Percentiles rank a stretch among this genome's conserved stretches.
Evolutionary conservation across 2,329 filamentous ascomycete genomes (phyloP).

Genomic region (Alternaria brassicae): DNA sequence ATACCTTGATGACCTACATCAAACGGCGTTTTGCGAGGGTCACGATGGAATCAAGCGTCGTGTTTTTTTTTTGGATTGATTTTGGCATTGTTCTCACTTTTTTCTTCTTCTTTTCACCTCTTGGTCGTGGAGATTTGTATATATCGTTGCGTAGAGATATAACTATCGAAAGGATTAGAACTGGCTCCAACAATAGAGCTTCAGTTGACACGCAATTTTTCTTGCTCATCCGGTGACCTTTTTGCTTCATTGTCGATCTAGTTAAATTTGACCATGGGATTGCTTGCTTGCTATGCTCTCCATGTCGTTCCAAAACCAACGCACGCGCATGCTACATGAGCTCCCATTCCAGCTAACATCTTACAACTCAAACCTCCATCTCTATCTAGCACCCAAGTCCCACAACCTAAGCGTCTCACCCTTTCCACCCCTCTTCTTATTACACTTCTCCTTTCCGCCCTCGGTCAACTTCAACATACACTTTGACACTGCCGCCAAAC

Average conservation of each 20-base stretch:
- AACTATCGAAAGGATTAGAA: not conserved
- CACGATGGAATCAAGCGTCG: not conserved
- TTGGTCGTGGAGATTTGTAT: not conserved
- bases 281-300: not conserved
- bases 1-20: conserved; percentile 1
- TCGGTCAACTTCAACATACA: conserved; percentile 65
- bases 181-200: not conserved
- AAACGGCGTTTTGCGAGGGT: conserved; percentile 3
- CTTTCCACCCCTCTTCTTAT: conserved; percentile 51
- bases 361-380: not conserved
- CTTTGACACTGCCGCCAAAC: conserved; percentile 79
- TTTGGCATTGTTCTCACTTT: not conserved
- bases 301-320: not conserved
- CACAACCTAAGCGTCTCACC: conserved; percentile 55
- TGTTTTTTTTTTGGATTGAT: not conserved
- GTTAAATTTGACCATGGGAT: not conserved
- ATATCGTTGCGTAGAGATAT: conserved; percentile 5
- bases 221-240: not conserved
- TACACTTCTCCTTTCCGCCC: conserved; percentile 50
- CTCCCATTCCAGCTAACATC: not conserved
- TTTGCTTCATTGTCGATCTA: not conserved
- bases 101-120: not conserved
- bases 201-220: not conserved
- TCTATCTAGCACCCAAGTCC: conserved; percentile 45
- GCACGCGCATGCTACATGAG: not conserved